Conservation (phyloP, 2,329 filamentous ascomycete species). For the Alternaria sp. region DNA sequence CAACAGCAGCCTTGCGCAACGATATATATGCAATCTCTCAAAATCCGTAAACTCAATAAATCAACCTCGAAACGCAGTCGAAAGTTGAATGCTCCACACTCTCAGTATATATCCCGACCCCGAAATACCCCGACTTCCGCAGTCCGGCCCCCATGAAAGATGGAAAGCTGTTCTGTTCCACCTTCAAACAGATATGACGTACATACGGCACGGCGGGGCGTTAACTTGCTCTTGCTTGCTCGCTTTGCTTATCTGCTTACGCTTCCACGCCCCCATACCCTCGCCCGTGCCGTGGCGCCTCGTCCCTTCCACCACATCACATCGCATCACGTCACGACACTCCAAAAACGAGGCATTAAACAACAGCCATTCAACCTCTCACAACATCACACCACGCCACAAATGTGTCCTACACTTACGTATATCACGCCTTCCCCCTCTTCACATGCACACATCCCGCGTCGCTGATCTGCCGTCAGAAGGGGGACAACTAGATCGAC, state of each 20-base stretch:
- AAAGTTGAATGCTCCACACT: not conserved
- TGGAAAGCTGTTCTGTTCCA: not conserved
- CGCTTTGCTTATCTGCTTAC: not conserved
- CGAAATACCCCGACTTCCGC: not conserved
- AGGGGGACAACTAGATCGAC: not conserved
- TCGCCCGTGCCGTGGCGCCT: not conserved
- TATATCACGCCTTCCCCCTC: not conserved
- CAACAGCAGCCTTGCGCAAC: not conserved
- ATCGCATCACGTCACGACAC: not conserved
- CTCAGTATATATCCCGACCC: not conserved
- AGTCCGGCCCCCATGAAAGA: not conserved
- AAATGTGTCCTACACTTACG: not conserved
- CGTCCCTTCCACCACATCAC: not conserved
- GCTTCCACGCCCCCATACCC: not conserved
- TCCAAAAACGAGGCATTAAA: not conserved
- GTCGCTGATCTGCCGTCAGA: not conserved
- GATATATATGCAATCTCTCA: not conserved
- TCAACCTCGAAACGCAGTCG: not conserved
- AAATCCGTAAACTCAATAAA: too few relatives aligned
- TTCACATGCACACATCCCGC: not conserved
- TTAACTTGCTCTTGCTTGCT: too few relatives aligned
- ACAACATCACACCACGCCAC: not conserved
- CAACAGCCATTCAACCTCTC: not conserved
- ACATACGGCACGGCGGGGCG: too few relatives aligned
- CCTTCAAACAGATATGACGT: not conserved